Conservation (phyloP, 2,329 filamentous ascomycete species). For the Huntiella abstrusa region DNA sequence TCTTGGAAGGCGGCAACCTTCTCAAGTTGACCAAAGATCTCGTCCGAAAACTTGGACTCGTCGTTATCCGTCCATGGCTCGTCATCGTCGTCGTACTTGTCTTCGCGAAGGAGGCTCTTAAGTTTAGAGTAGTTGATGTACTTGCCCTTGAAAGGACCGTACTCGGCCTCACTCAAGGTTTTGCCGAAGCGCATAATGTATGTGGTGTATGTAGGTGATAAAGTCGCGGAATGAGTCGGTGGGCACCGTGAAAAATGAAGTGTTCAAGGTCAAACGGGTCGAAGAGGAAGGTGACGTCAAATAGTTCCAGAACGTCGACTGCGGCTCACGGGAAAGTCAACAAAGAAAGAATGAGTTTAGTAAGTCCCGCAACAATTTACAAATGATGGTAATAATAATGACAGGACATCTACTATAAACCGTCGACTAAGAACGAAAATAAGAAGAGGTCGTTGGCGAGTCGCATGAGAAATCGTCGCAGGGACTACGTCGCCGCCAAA, state of each 20-base stretch:
- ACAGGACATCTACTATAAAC: no score
- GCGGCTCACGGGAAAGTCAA: not conserved
- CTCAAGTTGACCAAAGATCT: conserved; percentile 89
- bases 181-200: conserved; percentile 74
- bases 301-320: not conserved
- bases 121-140: conserved; percentile 95
- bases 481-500: not conserved
- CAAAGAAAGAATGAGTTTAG: not conserved
- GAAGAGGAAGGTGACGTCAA: not conserved
- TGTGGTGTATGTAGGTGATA: not conserved
- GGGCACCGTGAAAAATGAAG: not conserved
- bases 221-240: not conserved
- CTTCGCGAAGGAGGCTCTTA: conserved; percentile 72
- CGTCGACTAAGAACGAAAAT: no score
- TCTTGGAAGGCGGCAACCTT: conserved; percentile 86
- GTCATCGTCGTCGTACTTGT: conserved; percentile 41
- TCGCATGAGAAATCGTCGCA: not conserved
- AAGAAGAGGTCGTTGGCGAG: not conserved
- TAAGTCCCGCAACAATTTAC: not conserved
- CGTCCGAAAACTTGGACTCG: conserved; percentile 83
- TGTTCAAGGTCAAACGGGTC: not conserved
- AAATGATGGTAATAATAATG: not conserved
- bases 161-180: conserved; percentile 62
- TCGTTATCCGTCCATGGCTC: conserved; percentile 80
- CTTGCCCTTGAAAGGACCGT: conserved; percentile 75